These are phyloP conservation scores for Rossbeevera mucosa DNA, from an alignment of 768 basidiomycete species.

Conservation along the genomic window DNA sequence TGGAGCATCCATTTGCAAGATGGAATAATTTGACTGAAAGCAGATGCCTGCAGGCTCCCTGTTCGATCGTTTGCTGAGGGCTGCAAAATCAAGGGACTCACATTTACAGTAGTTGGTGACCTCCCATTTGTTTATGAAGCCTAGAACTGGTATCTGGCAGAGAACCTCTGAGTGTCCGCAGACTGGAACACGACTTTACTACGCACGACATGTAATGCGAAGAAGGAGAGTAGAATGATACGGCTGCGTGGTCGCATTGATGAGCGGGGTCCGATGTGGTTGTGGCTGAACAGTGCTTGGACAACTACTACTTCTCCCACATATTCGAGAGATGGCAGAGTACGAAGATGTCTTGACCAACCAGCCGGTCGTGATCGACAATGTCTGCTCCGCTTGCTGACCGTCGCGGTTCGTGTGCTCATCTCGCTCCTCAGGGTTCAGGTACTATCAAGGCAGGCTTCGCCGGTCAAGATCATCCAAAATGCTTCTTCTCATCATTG, in stretches of 20 bases:
- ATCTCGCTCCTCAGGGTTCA: slow-evolving; percentile 66
- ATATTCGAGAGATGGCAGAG: slow-evolving; percentile 58
- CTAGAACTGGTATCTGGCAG: slow-evolving; percentile 37
- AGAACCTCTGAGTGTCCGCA: slow-evolving; percentile 10
- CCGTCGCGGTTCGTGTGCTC: slow-evolving; percentile 23
- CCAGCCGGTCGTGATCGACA: slow-evolving; percentile 98
- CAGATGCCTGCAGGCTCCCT: slow-evolving; percentile 67
- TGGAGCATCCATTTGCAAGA: slow-evolving; percentile 73
- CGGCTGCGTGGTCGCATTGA: slow-evolving; percentile 15
- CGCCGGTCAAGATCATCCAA: slow-evolving; percentile 97
- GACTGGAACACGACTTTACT: slow-evolving; percentile 4
- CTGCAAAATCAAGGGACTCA: slow-evolving; percentile 26
- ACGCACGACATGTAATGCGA: slow-evolving; percentile 25
- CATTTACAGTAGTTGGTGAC: slow-evolving; percentile 92
- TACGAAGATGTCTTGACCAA: slow-evolving; percentile 94
- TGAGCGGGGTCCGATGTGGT: slow-evolving; percentile 1
- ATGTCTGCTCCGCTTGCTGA: slow-evolving; percentile 50
- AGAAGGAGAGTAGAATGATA: slow-evolving; percentile 17
- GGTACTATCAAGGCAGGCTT: slow-evolving; percentile 99
- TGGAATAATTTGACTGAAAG: slow-evolving; percentile 82
- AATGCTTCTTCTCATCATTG: slow-evolving; percentile 99
- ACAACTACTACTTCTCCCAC: slow-evolving; percentile 5
- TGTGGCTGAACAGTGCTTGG: slow-evolving; percentile 16
- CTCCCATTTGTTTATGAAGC: slow-evolving; percentile 70
- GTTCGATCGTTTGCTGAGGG: slow-evolving; percentile 1